Evolutionary conservation across 2,329 filamentous ascomycete genomes (phyloP).

Genomic region (Scortechinia acanthostroma): DNA sequence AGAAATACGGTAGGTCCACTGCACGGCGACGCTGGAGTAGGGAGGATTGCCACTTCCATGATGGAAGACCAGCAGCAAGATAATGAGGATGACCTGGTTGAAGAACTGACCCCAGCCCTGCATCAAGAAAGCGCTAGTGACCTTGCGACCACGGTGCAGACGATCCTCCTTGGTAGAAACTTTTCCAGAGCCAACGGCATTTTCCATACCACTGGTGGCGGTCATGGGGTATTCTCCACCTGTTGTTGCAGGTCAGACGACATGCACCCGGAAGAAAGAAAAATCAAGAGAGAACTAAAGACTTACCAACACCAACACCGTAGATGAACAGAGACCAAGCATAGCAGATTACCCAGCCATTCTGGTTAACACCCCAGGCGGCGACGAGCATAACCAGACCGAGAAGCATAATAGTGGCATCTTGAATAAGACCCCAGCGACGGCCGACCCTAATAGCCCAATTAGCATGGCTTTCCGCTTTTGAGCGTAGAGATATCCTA

Average conservation of each 20-base stretch:
- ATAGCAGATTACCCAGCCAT: conserved; percentile 97
- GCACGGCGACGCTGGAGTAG: conserved; percentile 70
- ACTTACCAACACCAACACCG: not conserved
- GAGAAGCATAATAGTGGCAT: conserved; percentile 88
- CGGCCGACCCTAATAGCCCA: conserved; percentile 74
- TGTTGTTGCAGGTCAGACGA: too few species aligned
- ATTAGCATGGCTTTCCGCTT: conserved; percentile 20
- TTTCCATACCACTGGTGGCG: conserved; percentile 89
- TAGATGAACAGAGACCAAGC: conserved; percentile 24
- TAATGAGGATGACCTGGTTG: conserved; percentile 85
- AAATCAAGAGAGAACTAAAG: not conserved
- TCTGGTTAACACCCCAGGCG: conserved; percentile 77
- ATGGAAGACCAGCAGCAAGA: conserved; percentile 84
- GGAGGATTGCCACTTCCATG: conserved; percentile 68
- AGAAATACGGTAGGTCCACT: conserved; percentile 86
- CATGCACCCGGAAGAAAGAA: not conserved
- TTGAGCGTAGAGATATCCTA: conserved; percentile 20
- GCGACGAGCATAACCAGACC: conserved; percentile 87
- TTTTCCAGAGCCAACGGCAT: conserved; percentile 76
- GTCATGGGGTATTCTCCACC: conserved; percentile 96
- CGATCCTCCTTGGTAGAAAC: conserved; percentile 87
- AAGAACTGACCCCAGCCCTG: conserved; percentile 95
- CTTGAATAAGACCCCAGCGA: conserved; percentile 91
- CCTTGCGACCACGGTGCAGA: conserved; percentile 89
- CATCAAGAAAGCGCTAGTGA: conserved; percentile 94